Base-by-base conservation (phyloP, 148 eudicot genomes). In the Cornus kousa region DNA sequence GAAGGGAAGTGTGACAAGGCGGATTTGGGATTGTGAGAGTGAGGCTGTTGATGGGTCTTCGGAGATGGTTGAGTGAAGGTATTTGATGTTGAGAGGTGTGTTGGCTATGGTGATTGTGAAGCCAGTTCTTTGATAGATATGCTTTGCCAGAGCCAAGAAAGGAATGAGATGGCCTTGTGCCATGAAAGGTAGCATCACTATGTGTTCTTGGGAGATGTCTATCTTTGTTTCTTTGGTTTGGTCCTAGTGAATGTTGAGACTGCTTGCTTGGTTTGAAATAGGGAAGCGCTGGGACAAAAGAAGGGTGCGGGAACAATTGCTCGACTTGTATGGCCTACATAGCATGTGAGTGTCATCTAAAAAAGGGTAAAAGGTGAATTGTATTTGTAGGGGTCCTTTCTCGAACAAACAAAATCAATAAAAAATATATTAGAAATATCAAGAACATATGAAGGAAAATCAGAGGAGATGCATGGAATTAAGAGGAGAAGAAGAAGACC, bases 141-240 rank as follows among this genome's bases (percentile, higher is more conserved):
- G 87, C 16, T 73, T 86, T 66, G 92, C 91, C 64, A 92, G 85
- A 24, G 85, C 89, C n/a, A 89, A n/a, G 85, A 92, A 90, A 22
- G 96, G 96, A 24, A 90, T 85, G 16, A 92, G 81, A 75, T 93
- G 97, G 76, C 94, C 93, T 24, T 88, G 90, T 0, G 94, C 97
- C 93, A 93, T 81, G 77, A 76, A 85, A 13, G 97, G 97, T 4
- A 93, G 75, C 84, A 92, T 83, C 46, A 92, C 81, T 62, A 92
- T 84, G 74, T 89, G 89, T 46, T 85, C 70, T 12, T 62, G 77
- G 5, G 78, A 43, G 12, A 39, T 28, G 28, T 77, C 77, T 77
- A 81, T 77, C 14, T 60, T 20, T 16, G 5, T 39, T 39, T 39
- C 5, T 39, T 60, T 16, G 14, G 12, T 11, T 55, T 11, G 16